Conservation (phyloP, 768 basidiomycete species). For the Calocybe indica region DNA sequence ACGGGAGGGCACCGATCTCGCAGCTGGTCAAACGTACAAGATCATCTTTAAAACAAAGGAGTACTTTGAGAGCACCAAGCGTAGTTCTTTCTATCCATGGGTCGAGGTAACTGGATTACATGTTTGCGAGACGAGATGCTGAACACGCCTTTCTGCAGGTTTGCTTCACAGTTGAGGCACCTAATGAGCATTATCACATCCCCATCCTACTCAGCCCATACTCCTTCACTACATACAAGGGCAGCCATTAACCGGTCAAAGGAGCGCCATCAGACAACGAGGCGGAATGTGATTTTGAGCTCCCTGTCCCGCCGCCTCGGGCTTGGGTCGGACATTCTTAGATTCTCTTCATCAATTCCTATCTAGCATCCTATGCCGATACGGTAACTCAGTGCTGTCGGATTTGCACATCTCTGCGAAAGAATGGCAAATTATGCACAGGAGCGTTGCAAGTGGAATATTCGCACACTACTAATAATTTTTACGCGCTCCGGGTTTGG, state of each 20-base stretch:
- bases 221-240: conserved; percentile 88
- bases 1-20: conserved; percentile 37
- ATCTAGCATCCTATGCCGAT: too few relatives aligned
- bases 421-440: too few relatives aligned
- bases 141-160: conserved; percentile 43
- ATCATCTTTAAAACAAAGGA: conserved; percentile 78
- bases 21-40: conserved; percentile 67
- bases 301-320: too few relatives aligned
- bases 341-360: too few relatives aligned
- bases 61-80: conserved; percentile 64
- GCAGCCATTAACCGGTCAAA: conserved; percentile 44
- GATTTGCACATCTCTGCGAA: too few relatives aligned
- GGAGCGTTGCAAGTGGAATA: too few relatives aligned
- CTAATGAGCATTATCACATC: conserved; percentile 84
- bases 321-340: too few relatives aligned
- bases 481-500: too few relatives aligned
- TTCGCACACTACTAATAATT: too few relatives aligned
- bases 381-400: too few relatives aligned
- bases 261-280: neutral
- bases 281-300: too few relatives aligned
- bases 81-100: conserved; percentile 82
- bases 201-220: conserved; percentile 90
- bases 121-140: neutral
- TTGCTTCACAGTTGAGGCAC: conserved; percentile 64
- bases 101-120: conserved; percentile 59